Base-by-base conservation (phyloP, 371 early-diverging fungal species). In the Rhizopus delemar region DNA sequence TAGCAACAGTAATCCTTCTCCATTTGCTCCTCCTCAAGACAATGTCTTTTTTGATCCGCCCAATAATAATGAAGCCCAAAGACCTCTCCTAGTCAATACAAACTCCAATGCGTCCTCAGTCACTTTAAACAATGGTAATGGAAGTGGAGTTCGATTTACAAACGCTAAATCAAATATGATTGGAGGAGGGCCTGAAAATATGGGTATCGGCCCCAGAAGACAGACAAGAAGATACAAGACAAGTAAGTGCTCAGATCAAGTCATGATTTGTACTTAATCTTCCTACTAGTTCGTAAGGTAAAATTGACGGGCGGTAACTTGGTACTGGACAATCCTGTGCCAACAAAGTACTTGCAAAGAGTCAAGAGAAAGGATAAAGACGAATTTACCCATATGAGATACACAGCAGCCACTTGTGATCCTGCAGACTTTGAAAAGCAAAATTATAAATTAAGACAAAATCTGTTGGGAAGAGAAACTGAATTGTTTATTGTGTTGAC, bases 401-500 rank as follows among this genome's bases (percentile, higher is more conserved):
- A 85, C 53, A 82, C 85, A 7, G 84, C 84, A 31, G 83, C 78
- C 12, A 84, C 86, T 32, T 86, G 85, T 63, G 83, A 84, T 66
- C 84, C 88, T 34, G 76, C 87, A 62, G 87, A 88, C 49, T 90
- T 88, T 68, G 41, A 69, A 31, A 41, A 69, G 33, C 72, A 81
- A 43, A 85, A 85, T 38, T 90, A 86, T 62, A 76, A 79, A 15
- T 76, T 90, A 36, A 74, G 92, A 33, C 82, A 76, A 51, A 53
- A 66, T 31, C 31, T 80, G n/a, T 36, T 71, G 36, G 69, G 66
- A 8, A 74, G 90, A 57, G 74, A 80, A 61, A 90, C 90, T 0
- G 90, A 90, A 63, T 63, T 91, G 33, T 83, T 81, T 49, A 79
- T 84, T 43, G 90, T 87, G 34, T 69, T 89, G 51, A 89, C 89